A percentile compares a stretch with the other conserved stretches of the same genome.
These are phyloP conservation scores for Aspergillus sparsus DNA, from an alignment of 495 filamentous ascomycete species.

Conservation along the genomic window DNA sequence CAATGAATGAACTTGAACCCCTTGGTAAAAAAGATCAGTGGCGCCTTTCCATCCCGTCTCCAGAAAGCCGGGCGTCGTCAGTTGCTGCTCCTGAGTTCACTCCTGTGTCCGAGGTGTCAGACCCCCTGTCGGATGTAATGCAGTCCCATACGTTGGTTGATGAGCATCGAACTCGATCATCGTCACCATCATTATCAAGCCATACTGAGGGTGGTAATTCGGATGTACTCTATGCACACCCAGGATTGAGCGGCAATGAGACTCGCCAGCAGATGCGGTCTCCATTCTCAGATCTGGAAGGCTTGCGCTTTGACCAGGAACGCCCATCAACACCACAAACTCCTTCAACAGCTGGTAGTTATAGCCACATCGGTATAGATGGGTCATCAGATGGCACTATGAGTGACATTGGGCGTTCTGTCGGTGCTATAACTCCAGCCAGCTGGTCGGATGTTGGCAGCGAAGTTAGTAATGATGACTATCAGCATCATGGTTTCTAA, in stretches of 20 bases:
- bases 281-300: constrained; percentile 32
- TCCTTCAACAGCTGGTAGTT: constrained; percentile 40
- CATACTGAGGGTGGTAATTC: constrained; percentile 33
- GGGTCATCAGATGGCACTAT: constrained; percentile 57
- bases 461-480: constrained; percentile 59
- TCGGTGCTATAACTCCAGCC: constrained; percentile 60
- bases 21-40: constrained; percentile 22
- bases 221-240: constrained; percentile 39
- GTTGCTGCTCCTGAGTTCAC: constrained; percentile 48
- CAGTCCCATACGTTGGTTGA: constrained; percentile 7
- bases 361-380: constrained; percentile 36
- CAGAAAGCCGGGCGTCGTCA: constrained; percentile 42
- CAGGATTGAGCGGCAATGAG: constrained; percentile 32
- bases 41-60: constrained; percentile 38
- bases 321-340: constrained; percentile 39
- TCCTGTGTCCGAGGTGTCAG: constrained; percentile 47
- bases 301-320: constrained; percentile 24
- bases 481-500: constrained; percentile 29
- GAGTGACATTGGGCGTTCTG: constrained; percentile 59
- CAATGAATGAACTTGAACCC: background rate
- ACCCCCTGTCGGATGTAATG: constrained; percentile 20
- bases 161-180: constrained; percentile 20
- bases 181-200: constrained; percentile 29
- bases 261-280: constrained; percentile 31
- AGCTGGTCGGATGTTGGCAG: constrained; percentile 82